Percentiles rank a stretch among this genome's conserved stretches.
Conservation (phyloP, 1,139 yeast genomes). For the Lodderomyces theae region DNA sequence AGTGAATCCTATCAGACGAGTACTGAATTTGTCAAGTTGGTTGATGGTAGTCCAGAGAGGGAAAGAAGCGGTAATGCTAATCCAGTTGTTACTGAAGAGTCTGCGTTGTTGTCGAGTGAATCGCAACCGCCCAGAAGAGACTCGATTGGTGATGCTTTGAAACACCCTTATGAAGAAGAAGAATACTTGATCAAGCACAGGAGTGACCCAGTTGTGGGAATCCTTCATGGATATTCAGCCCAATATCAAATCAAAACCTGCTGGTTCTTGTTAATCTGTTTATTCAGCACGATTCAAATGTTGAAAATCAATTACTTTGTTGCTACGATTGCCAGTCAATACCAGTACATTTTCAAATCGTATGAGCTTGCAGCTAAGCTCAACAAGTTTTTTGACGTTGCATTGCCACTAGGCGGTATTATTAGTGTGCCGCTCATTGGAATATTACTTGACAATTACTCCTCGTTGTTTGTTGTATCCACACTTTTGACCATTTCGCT, state of each 20-base stretch:
- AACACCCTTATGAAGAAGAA: conserved; percentile 44
- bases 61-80: conserved; percentile 6
- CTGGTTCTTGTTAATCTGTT: conserved; percentile 42
- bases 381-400: conserved; percentile 41
- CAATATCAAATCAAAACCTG: conserved; percentile 38
- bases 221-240: conserved; percentile 45
- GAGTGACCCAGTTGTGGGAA: conserved; percentile 41
- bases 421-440: conserved; percentile 45
- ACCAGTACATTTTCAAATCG: conserved; percentile 37
- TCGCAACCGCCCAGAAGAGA: conserved; percentile 29
- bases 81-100: conserved; percentile 11
- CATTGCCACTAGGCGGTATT: conserved; percentile 46
- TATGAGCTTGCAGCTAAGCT: conserved; percentile 26
- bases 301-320: conserved; percentile 46
- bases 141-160: conserved; percentile 46
- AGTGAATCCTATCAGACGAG: conserved; percentile 38
- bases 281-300: conserved; percentile 43
- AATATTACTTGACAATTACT: conserved; percentile 34
- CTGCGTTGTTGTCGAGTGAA: conserved; percentile 20
- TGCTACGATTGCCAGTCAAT: conserved; percentile 46
- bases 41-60: conserved; percentile 20
- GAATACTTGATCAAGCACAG: conserved; percentile 27
- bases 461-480: conserved; percentile 33
- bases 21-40: conserved; percentile 28
- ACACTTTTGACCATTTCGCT: conserved; percentile 32